A percentile compares a stretch with the other conserved stretches of the same genome.
phyloP scores from a whole-genome alignment of 225 moss, liverwort and hornwort species.

The Asterella californica region DNA sequence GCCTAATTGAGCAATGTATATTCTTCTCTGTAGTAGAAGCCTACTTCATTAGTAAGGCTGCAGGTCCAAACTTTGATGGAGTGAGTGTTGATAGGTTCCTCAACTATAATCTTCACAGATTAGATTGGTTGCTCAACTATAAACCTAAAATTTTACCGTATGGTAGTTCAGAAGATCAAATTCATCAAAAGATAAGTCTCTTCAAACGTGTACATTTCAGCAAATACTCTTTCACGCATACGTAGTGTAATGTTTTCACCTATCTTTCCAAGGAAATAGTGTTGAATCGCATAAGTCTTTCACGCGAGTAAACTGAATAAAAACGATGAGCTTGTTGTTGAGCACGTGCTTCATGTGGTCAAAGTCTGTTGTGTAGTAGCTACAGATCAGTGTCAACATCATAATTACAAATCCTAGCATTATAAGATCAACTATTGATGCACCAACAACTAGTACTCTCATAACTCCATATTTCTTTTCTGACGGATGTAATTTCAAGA shows the following conservation, averaged over 20 bases:
- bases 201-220: slow-evolving; percentile 7
- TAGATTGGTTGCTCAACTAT: too few species aligned
- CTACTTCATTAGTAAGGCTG: slow-evolving; percentile 38
- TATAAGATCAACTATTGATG: slow-evolving; percentile 16
- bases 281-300: slow-evolving; percentile 11
- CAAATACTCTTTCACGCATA: slow-evolving; percentile 32
- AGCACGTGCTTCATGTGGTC: background rate
- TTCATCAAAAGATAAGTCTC: too few species aligned
- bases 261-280: slow-evolving; percentile 21
- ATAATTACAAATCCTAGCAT: slow-evolving; percentile 31
- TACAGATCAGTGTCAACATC: slow-evolving; percentile 5
- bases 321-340: background rate
- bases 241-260: slow-evolving; percentile 29
- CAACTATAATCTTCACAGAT: too few species aligned
- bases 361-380: background rate
- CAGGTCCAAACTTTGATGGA: background rate
- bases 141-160: background rate
- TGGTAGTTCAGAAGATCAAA: background rate
- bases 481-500: slow-evolving; percentile 16
- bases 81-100: background rate
- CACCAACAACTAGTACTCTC: slow-evolving; percentile 27
- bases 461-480: slow-evolving; percentile 13
- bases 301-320: slow-evolving; percentile 19
- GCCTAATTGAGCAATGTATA: too few species aligned
- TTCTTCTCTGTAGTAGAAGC: slow-evolving; percentile 36